Evolutionary conservation across 2,329 filamentous ascomycete species (phyloP), one percentile per base, ranked within the genome.

Genomic region (Arthrobotrys musiformis): DNA sequence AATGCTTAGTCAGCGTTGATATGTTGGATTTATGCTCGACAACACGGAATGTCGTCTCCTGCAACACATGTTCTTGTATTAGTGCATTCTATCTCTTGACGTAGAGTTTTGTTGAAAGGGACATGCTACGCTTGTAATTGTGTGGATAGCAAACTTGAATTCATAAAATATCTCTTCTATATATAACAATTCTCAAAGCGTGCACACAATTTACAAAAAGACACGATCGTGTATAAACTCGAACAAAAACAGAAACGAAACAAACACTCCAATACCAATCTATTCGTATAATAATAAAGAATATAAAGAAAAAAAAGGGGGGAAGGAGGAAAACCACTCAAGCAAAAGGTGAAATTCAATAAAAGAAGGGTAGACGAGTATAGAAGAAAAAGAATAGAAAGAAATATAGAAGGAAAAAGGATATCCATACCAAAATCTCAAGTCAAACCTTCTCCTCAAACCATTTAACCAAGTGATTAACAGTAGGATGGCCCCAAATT

Each of bases 401-500:
- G 2, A 56, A 22, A 52, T n/a, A 17, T 2, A 35, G 37, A 35
- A 33, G 2, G 17, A 60, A 17, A 58, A 19, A 2, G 11, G 5
- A 42, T 17, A 26, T n/a, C 24, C 2, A 61, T 22, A 61, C 40
- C 35, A 61, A 42, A 17, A 9, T 19, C 40, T 19, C 2, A 4
- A 15, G 1, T 62, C 30, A 62, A 2, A 62, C 35, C 24, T 62
- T 62, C n/a, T 68, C 64, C 28, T 68, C 44, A 26, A 84, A 84
- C 83, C 83, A 85, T n/a, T 80, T 80, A 0, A 83, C 82, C 48
- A 85, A 66, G 79, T 83, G 82, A 2, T 69, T 79, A 0, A 84
- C 82, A n/a, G 85, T 85, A 1, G 84, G 84, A 75, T 83, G 81
- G 60, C 80, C 84, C 84, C 85, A 85, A 0, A 81, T 82, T 62